Evolutionary conservation across 2,329 filamentous ascomycete species (phyloP).

Genomic region (Xylogone sp.): DNA sequence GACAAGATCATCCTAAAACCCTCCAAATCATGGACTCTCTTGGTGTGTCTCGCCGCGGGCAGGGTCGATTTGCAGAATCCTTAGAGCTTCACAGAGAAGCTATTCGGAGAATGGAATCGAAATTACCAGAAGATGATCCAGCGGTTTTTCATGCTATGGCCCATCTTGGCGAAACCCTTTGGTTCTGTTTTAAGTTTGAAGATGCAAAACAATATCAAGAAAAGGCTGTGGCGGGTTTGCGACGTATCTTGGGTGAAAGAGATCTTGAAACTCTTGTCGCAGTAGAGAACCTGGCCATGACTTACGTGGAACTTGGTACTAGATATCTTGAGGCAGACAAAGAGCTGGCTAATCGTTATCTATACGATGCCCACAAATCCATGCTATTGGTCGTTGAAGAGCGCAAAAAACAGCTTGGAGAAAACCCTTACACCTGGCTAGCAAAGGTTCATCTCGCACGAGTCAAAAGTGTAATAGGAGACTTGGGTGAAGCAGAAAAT

Average conservation of each 20-base stretch:
- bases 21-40: conserved; percentile 23
- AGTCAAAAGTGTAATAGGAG: conserved; percentile 17
- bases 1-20: conserved; percentile 21
- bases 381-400: conserved; percentile 11
- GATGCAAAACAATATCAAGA: no score
- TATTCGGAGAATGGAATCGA: no score
- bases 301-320: conserved; percentile 6
- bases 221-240: no score
- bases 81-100: conserved; percentile 16
- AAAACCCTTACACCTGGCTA: conserved; percentile 24
- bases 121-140: no score
- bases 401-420: conserved; percentile 12
- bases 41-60: conserved; percentile 13
- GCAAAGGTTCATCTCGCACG: conserved; percentile 24
- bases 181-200: no score
- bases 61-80: conserved; percentile 22
- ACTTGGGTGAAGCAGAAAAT: conserved; percentile 17
- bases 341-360: no score
- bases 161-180: no score
- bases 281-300: conserved; percentile 19
- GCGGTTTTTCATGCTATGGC: no score
- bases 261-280: conserved; percentile 20
- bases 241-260: conserved; percentile 3
- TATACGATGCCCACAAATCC: conserved; percentile 4
- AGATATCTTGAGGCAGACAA: no score